Base-by-base conservation (phyloP, 1,284 basidiomycete genomes). In the Irpex rosettiformis region DNA sequence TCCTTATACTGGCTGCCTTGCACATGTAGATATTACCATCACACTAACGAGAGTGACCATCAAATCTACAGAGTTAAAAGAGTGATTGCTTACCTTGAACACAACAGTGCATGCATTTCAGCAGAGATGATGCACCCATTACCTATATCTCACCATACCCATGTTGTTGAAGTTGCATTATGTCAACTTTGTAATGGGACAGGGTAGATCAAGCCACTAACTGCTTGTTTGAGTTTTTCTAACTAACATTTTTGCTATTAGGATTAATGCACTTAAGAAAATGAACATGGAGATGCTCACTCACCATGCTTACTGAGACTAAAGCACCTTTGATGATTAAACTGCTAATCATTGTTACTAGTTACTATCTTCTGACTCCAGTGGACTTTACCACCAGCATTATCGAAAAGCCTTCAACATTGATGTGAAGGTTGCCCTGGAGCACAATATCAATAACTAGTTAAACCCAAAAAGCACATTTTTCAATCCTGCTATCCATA, bases 371-470 rank as follows among this genome's bases (percentile, higher is more conserved):
- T 33, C 37, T 3, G 67, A 69, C 51, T 59, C 63, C 24, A 56
- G 57, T 18, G 40, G 56, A 10, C 53, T 69, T 3, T 68, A 69
- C 55, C 64, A 59, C 25, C 58, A 57, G 43, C 43, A 47, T 18
- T 47, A 27, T 59, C 61, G 29, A 55, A 61, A 51, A 28, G 62
- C 58, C 56, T 48, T 61, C 6, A 67, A 66, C 2, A 60, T 69
- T 22, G 62, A 64, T 61, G 60, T 60, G 33, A 25, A 47, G 45
- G 62, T 27, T 13, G 33, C 54, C 5, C 48, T 66, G 7, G 61
- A 72, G 28, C 16, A 54, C 28, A 70, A 66, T 29, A 55, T 71
- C 3, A 56, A 72, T 37, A 37, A 64, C 11, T 66, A 63, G 61
- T 60, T 72, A 7, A 58, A 64, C 27, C 60, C 64, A 2, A 51